phyloP scores from a whole-genome alignment of 2,329 filamentous ascomycete species.

The Calonectria henricotiae region DNA sequence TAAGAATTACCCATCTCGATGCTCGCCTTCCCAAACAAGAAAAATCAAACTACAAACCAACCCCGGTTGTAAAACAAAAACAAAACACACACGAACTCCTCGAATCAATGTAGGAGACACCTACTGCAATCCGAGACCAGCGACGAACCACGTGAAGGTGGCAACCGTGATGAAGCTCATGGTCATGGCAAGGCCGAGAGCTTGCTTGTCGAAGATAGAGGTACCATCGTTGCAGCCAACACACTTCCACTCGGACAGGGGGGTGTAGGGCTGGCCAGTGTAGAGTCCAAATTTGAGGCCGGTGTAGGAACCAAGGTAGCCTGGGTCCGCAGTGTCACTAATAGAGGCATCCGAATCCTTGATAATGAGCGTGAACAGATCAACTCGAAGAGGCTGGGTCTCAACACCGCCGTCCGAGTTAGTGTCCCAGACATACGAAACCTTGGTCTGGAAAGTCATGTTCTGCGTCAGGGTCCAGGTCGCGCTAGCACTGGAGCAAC shows the following conservation, averaged over 20 bases:
- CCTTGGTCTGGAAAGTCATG: slow-evolving; percentile 72
- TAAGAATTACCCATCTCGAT: slow-evolving; percentile 45
- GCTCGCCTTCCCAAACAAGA: slow-evolving; percentile 45
- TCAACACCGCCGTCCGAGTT: slow-evolving; percentile 65
- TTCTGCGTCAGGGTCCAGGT: slow-evolving; percentile 77
- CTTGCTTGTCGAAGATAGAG: slow-evolving; percentile 64
- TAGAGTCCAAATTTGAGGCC: slow-evolving; percentile 75
- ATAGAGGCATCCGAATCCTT: slow-evolving; percentile 71
- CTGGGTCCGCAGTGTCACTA: slow-evolving; percentile 68
- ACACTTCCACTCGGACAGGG: slow-evolving; percentile 70
- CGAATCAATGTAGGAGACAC: slow-evolving; percentile 25
- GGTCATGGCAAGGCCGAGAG: slow-evolving; percentile 67
- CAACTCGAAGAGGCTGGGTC: slow-evolving; percentile 66
- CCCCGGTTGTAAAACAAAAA: slow-evolving; percentile 24
- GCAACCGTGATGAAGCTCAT: slow-evolving; percentile 73
- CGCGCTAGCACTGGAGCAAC: slow-evolving; percentile 67
- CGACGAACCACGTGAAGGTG: slow-evolving; percentile 78
- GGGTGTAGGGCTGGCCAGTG: slow-evolving; percentile 66
- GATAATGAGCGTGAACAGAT: slow-evolving; percentile 75
- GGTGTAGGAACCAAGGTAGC: slow-evolving; percentile 69
- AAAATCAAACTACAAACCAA: slow-evolving; percentile 14
- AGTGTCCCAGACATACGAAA: slow-evolving; percentile 74
- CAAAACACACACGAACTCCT: slow-evolving; percentile 40
- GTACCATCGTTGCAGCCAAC: slow-evolving; percentile 72
- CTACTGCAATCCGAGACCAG: slow-evolving; percentile 63